phyloP scores from a whole-genome alignment of 768 basidiomycete genomes.

The Podaxis pistillaris region DNA sequence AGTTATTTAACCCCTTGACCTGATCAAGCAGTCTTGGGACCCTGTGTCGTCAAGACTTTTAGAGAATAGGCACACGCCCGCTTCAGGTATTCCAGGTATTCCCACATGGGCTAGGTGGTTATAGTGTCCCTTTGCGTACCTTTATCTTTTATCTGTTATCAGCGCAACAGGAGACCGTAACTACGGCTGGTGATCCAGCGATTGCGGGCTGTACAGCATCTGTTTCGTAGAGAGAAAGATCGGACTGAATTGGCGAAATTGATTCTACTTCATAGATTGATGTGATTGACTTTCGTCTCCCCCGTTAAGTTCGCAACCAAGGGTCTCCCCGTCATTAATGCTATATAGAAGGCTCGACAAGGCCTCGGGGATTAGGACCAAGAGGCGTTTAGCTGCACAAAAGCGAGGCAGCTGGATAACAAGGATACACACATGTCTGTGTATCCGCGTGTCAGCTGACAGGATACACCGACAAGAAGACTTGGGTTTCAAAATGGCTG shows the following conservation, averaged over 20 bases:
- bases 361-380: constrained; percentile 3
- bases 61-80: background rate
- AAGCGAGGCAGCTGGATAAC: background rate
- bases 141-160: constrained; percentile 2
- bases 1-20: background rate
- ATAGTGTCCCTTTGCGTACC: background rate
- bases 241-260: background rate
- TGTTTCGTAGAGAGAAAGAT: background rate
- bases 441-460: background rate
- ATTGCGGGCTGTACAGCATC: background rate
- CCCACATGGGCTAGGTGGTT: background rate
- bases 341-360: background rate
- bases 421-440: constrained; percentile 2
- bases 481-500: background rate
- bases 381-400: background rate
- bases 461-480: background rate
- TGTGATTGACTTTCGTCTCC: constrained; percentile 13
- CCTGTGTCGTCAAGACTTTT: background rate
- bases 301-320: constrained; percentile 14
- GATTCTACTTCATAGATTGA: constrained; percentile 8
- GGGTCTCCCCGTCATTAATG: constrained; percentile 1
- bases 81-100: background rate
- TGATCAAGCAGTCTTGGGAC: constrained; percentile 2
- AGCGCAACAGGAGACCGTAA: background rate
- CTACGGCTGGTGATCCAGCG: background rate